phyloP scores from a whole-genome alignment of 805 yeast genomes.

The Candida jianshihensis region DNA sequence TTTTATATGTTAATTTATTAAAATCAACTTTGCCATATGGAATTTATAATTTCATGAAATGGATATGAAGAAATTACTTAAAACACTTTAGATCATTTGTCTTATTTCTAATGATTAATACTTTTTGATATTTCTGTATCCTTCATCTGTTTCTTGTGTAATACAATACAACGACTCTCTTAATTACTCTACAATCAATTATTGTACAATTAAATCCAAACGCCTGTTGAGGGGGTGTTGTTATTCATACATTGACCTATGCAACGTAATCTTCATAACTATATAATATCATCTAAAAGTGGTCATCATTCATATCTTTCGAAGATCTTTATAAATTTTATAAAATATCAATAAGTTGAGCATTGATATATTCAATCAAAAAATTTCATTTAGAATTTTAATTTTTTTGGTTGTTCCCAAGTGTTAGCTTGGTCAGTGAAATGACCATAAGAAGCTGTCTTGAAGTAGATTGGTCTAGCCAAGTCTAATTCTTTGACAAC shows the following conservation, averaged over 20 bases:
- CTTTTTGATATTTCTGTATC: too few relatives aligned
- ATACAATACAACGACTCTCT: too few relatives aligned
- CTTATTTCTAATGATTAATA: too few relatives aligned
- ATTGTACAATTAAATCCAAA: too few relatives aligned
- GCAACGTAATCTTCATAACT: not conserved
- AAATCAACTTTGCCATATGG: too few relatives aligned
- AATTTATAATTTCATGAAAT: too few relatives aligned
- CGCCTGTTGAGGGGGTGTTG: slow-evolving; percentile 16
- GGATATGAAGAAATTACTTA: too few relatives aligned
- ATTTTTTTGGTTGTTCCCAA: slow-evolving; percentile 95
- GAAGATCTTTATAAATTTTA: not conserved
- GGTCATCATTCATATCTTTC: not conserved
- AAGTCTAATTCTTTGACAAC: slow-evolving; percentile 93
- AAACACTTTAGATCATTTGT: too few relatives aligned
- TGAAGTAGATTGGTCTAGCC: slow-evolving; percentile 98
- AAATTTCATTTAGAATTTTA: slow-evolving; percentile 39
- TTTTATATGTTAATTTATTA: too few relatives aligned
- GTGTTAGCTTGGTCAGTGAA: slow-evolving; percentile 98
- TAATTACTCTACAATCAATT: too few relatives aligned
- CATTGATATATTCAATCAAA: not conserved
- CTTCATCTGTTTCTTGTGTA: too few relatives aligned
- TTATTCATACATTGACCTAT: slow-evolving; percentile 2
- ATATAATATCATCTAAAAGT: not conserved
- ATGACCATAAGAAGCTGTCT: slow-evolving; percentile 99
- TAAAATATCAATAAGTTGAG: not conserved